Conservation (phyloP, 192 early-diverging fungal genomes). For the Backusella sp. region DNA sequence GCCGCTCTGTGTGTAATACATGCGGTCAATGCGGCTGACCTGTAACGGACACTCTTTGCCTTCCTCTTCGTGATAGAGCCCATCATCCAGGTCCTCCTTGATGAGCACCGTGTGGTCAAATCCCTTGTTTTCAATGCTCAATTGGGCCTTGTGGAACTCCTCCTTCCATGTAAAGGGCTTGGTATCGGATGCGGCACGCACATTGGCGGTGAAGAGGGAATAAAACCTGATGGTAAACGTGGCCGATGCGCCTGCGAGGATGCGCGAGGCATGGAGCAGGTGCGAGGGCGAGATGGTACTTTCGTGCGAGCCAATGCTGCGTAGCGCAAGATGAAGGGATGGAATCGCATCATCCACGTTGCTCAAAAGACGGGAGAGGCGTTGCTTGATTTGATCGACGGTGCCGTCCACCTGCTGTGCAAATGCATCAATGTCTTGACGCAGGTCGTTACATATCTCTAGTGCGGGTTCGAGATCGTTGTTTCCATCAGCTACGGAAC, state of each 20-base stretch:
- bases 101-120: constrained; percentile 56
- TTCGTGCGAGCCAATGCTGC: constrained; percentile 24
- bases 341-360: constrained; percentile 39
- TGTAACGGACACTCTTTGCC: constrained; percentile 45
- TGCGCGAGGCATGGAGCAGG: constrained; percentile 54
- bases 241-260: constrained; percentile 25
- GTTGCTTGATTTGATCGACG: constrained; percentile 26
- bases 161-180: constrained; percentile 86
- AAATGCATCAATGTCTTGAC: constrained; percentile 52
- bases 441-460: constrained; percentile 52
- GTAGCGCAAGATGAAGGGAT: constrained; percentile 35
- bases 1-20: constrained; percentile 77
- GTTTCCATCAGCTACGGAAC: constrained; percentile 62
- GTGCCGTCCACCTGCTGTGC: constrained; percentile 18
- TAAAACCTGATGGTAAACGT: constrained; percentile 59
- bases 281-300: constrained; percentile 23
- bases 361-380: constrained; percentile 3
- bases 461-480: constrained; percentile 54
- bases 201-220: constrained; percentile 65
- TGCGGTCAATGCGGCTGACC: constrained; percentile 43
- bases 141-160: constrained; percentile 61
- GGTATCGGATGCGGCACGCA: constrained; percentile 50
- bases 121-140: constrained; percentile 4
- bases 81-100: constrained; percentile 70
- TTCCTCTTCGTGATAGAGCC: constrained; percentile 70